Evolutionary conservation across 1,284 basidiomycete genomes (phyloP), one percentile per base, ranked within the genome.

Genomic region (Exobasidium cylindrosporum): DNA sequence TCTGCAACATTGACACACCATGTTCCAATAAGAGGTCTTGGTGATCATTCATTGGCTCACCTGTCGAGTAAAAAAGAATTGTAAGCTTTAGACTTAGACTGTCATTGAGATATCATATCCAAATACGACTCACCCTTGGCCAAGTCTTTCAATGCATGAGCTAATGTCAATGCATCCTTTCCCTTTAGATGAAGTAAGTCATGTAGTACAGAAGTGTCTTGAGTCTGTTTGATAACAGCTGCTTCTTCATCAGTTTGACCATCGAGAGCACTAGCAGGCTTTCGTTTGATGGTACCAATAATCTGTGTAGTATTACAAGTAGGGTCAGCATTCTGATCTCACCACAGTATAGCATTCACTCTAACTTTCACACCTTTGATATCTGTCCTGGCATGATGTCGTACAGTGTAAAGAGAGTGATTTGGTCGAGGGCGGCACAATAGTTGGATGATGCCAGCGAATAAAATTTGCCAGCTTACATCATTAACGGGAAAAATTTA

Each of bases 21-120:
- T 72, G 64, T 52, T 75, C 73, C 45, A 75, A 66, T n/a, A 70
- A 63, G 49, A 50, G 26, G 13, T 50, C 47, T 10, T n/a, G n/a
- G 17, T 24, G 47, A 50, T 50, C 47, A 24, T 50, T 50, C 5
- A 50, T 21, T 24, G 47, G 47, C 26, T 50, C 47, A 17, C 35
- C 35, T 40, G 35, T 7, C 35, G 17, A 17, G 35, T 7, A 40
- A 17, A 17, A 40, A 40, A 40, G 35, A 40, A 17, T 40, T 10
- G 35, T 40, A 17, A 40, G 17, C 35, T 40, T 40, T n/a, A n/a
- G 35, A 10, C 35, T 40, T 40, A 40, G 35, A 10, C 10, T 40
- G 17, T 40, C 35, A 7, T 40, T 40, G 35, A 7, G 35, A 40
- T 7, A 17, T 40, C 10, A 50, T 71, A 43, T 74, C 72, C 21